Base-by-base conservation (phyloP, 78 protist genomes). In the Speleostelium caveatum region DNA sequence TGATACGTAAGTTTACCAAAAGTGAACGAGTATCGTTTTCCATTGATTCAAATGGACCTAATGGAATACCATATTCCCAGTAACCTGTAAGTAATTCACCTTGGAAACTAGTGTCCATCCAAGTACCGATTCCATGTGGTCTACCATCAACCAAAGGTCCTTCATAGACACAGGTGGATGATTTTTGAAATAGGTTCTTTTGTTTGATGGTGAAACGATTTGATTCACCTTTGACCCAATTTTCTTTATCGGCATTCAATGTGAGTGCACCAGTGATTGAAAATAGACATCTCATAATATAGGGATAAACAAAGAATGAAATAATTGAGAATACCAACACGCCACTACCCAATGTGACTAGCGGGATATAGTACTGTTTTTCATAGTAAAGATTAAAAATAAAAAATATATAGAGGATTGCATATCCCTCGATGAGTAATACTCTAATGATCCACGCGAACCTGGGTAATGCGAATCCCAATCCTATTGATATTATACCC, bases 11-110 rank as follows among this genome's bases (percentile, higher is more conserved):
- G 60, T 89, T 89, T 16, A 89, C 94, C 17, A 89, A 32, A 0
- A 89, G 51, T 24, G 62, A 42, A 39, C 87, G 53, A 16, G 94
- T 89, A 33, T 89, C 94, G 32, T 69, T 89, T 24, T 89, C 88
- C 45, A 77, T 76, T 3, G 68, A 41, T 65, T 89, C 94, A 16
- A 89, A 89, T 39, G 94, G 94, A 39, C 94, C 94, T 22, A 89
- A 35, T 21, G 94, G 94, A 10, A 72, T 89, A 79, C 94, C 94
- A 45, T 89, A 33, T n/a, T 89, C 87, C 94, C 94, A 89, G 62
- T 65, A 65, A 30, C 94, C 94, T n/a, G 86, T 32, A 28, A 89
- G 35, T 28, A 72, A 38, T 39, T 89, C 94, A n/a, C 94, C 94
- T 63, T 89, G 94, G 36, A 59, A 89, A 3, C 67, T 41, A 3